Conservation (phyloP, 768 basidiomycete genomes). For the Albatrellus ellisii region DNA sequence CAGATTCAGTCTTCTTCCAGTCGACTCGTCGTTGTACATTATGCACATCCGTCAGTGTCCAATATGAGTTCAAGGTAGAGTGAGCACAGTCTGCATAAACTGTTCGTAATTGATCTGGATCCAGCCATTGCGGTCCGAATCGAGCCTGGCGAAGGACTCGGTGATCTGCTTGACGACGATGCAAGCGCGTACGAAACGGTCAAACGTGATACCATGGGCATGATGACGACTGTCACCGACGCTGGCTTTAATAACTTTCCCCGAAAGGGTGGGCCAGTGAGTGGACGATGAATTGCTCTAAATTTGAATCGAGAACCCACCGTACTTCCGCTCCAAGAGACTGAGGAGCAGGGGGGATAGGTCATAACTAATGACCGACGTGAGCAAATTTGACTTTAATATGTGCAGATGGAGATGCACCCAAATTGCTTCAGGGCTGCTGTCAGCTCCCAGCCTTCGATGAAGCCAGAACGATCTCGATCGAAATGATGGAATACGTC, state of each 20-base stretch:
- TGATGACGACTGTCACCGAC: slow-evolving; percentile 14
- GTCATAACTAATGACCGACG: slow-evolving; percentile 33
- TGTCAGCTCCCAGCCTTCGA: slow-evolving; percentile 55
- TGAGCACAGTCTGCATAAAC: slow-evolving; percentile 58
- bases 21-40: too few species aligned
- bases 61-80: slow-evolving; percentile 33
- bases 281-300: not conserved
- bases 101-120: slow-evolving; percentile 60
- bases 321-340: slow-evolving; percentile 69
- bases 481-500: slow-evolving; percentile 76
- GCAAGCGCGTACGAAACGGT: slow-evolving; percentile 79
- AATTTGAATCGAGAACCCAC: slow-evolving; percentile 26
- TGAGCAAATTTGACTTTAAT: not conserved
- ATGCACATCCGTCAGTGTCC: too few species aligned
- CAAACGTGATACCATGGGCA: slow-evolving; percentile 63
- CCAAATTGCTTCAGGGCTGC: slow-evolving; percentile 69
- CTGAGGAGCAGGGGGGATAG: slow-evolving; percentile 51
- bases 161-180: slow-evolving; percentile 70
- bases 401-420: slow-evolving; percentile 16
- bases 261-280: slow-evolving; percentile 22
- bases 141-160: slow-evolving; percentile 55
- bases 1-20: too few species aligned
- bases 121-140: slow-evolving; percentile 52
- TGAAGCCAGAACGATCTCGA: slow-evolving; percentile 69
- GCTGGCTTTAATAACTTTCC: slow-evolving; percentile 44